A percentile compares a stretch with the other conserved stretches of the same genome.
Conservation (phyloP, 1,284 basidiomycete species). For the Hymenochaete sp. region DNA sequence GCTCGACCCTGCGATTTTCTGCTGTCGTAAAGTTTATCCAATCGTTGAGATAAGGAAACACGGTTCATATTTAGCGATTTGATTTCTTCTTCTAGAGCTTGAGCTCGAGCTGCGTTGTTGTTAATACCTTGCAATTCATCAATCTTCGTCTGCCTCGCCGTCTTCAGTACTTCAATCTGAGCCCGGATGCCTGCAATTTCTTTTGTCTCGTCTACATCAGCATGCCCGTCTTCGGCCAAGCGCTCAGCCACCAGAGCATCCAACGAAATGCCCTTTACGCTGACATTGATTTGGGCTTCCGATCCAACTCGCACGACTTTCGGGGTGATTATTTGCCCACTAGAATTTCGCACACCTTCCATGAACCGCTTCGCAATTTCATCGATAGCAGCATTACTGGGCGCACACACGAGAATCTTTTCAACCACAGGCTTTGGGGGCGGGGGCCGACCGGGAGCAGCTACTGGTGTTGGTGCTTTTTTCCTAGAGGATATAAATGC, state of each 20-base stretch:
- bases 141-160: slow-evolving; percentile 51
- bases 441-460: slow-evolving; percentile 35
- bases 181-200: slow-evolving; percentile 55
- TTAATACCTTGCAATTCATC: slow-evolving; percentile 48
- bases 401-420: slow-evolving; percentile 91
- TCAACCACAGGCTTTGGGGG: slow-evolving; percentile 41
- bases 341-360: slow-evolving; percentile 59
- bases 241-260: slow-evolving; percentile 80
- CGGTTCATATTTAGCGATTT: slow-evolving; percentile 59
- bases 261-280: slow-evolving; percentile 81
- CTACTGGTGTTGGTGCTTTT: slow-evolving; percentile 39
- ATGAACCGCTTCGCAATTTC: slow-evolving; percentile 88
- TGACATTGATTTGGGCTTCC: slow-evolving; percentile 70
- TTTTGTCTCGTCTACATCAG: slow-evolving; percentile 39
- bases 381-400: slow-evolving; percentile 98
- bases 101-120: slow-evolving; percentile 41
- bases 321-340: slow-evolving; percentile 47
- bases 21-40: slow-evolving; percentile 76
- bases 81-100: slow-evolving; percentile 59
- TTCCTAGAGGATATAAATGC: slow-evolving; percentile 65
- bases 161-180: slow-evolving; percentile 64
- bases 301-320: slow-evolving; percentile 89
- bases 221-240: slow-evolving; percentile 41
- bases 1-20: slow-evolving; percentile 68
- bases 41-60: slow-evolving; percentile 54